Evolutionary conservation across 345 rosid genomes (phyloP).

Genomic region (Populus tremula): DNA sequence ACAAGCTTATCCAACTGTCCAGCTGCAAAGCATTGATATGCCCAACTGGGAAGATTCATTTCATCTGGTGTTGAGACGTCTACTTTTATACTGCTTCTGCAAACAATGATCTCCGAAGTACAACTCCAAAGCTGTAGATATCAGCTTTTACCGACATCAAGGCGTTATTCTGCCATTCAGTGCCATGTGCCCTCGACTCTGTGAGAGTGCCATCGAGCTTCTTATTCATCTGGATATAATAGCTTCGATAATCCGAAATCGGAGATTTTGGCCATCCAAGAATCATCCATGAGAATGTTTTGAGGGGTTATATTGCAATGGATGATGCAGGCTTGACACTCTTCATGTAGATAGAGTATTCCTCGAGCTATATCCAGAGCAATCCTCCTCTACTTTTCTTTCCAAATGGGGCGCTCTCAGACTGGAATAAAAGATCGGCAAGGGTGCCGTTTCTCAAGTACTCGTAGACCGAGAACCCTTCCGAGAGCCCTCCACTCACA

Average conservation of each 20-base stretch:
- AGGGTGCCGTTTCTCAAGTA: slow-evolving; percentile 27
- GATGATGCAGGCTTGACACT: slow-evolving; percentile 21
- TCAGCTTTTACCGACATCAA: slow-evolving; percentile 18
- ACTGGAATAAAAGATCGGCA: background rate
- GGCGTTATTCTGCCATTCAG: slow-evolving; percentile 19
- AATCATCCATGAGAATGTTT: slow-evolving; percentile 27
- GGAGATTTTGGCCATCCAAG: background rate
- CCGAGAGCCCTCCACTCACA: slow-evolving; percentile 18
- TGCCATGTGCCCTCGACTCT: slow-evolving; percentile 22
- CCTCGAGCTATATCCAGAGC: slow-evolving; percentile 19
- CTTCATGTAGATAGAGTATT: slow-evolving; percentile 22
- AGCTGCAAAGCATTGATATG: slow-evolving; percentile 2
- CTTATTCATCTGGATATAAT: no score
- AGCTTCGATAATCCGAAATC: no score
- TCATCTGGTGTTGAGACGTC: slow-evolving; percentile 9
- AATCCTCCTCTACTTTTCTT: slow-evolving; percentile 15
- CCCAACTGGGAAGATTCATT: slow-evolving; percentile 27
- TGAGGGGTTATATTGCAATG: no score
- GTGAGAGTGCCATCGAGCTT: background rate
- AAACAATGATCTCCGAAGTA: slow-evolving; percentile 30
- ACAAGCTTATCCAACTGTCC: slow-evolving; percentile 21
- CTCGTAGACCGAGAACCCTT: slow-evolving; percentile 34
- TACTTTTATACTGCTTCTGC: background rate
- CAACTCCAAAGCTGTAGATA: slow-evolving; percentile 30
- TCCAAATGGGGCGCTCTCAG: slow-evolving; percentile 4